Conservation (phyloP, 768 basidiomycete species). For the Amyloporia xantha region DNA sequence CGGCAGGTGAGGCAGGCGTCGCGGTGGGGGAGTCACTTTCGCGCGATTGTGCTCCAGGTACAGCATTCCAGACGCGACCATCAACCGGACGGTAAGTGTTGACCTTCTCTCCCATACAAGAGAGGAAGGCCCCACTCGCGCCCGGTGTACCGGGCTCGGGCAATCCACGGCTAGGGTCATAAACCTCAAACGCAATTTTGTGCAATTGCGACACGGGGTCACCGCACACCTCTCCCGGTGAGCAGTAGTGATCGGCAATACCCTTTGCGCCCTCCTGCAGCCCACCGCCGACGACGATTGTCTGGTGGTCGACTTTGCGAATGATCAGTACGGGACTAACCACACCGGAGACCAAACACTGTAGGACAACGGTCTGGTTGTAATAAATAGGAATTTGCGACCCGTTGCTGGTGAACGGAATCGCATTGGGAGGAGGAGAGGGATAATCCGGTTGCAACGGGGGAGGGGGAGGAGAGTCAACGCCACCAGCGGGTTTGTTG, state of each 20-base stretch:
- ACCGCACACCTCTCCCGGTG: slow-evolving; percentile 81
- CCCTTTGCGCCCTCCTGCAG: slow-evolving; percentile 82
- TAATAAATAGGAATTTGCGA: slow-evolving; percentile 90
- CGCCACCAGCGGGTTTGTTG: slow-evolving; percentile 70
- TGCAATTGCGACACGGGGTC: slow-evolving; percentile 94
- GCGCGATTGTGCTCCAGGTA: slow-evolving; percentile 25
- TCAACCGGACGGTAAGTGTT: slow-evolving; percentile 85
- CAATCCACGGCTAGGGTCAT: slow-evolving; percentile 58
- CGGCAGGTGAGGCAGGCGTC: slow-evolving; percentile 64
- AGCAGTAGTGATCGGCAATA: slow-evolving; percentile 76
- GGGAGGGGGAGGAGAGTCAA: slow-evolving; percentile 72
- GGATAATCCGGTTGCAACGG: slow-evolving; percentile 88
- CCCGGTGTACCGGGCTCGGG: slow-evolving; percentile 78
- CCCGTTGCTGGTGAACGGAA: slow-evolving; percentile 76
- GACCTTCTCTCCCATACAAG: slow-evolving; percentile 91
- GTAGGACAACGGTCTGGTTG: slow-evolving; percentile 92
- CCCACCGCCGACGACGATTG: slow-evolving; percentile 87
- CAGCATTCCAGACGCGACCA: slow-evolving; percentile 63
- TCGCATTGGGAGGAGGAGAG: slow-evolving; percentile 85
- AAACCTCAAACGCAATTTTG: slow-evolving; percentile 93
- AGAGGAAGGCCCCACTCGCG: slow-evolving; percentile 73
- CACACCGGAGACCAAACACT: slow-evolving; percentile 90
- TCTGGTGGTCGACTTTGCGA: slow-evolving; percentile 88
- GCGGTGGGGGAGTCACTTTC: slow-evolving; percentile 33
- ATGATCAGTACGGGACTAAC: slow-evolving; percentile 92